A percentile compares a stretch with the other conserved stretches of the same genome.
Conservation (phyloP, 2,329 filamentous ascomycete species). For the Cyphellophora attinorum region DNA sequence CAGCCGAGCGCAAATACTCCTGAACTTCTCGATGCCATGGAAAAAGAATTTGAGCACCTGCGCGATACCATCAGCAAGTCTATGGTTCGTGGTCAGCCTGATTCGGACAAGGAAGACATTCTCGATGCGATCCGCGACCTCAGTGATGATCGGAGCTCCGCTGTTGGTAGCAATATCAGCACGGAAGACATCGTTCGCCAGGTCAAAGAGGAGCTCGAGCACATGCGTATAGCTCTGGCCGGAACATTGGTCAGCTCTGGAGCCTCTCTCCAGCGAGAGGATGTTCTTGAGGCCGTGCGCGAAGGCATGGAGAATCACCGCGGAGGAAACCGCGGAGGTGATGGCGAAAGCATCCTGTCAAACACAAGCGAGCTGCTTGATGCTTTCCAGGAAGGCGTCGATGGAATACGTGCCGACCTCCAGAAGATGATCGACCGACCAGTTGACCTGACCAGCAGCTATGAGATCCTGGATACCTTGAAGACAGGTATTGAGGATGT, state of each 20-base stretch:
- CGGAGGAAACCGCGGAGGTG: conserved; percentile 43
- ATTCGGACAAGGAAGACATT: conserved; percentile 50
- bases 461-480: conserved; percentile 81
- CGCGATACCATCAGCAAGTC: conserved; percentile 66
- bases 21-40: conserved; percentile 63
- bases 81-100: conserved; percentile 49
- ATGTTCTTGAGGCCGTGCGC: conserved; percentile 49
- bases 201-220: conserved; percentile 52
- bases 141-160: conserved; percentile 25
- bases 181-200: conserved; percentile 37
- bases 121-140: conserved; percentile 43
- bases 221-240: conserved; percentile 49
- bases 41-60: conserved; percentile 72
- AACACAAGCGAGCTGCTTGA: conserved; percentile 51
- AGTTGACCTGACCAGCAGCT: conserved; percentile 69
- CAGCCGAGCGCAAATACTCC: conserved; percentile 46
- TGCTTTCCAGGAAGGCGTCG: conserved; percentile 59
- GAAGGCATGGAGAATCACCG: conserved; percentile 46
- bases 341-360: conserved; percentile 44
- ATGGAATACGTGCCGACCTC: conserved; percentile 65
- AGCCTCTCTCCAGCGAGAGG: conserved; percentile 46
- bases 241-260: conserved; percentile 38
- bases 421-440: conserved; percentile 68
- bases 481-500: conserved; percentile 71
- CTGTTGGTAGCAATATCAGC: conserved; percentile 16